phyloP scores from a whole-genome alignment of 176 grass and related monocot genomes.

The Triticum urartu region DNA sequence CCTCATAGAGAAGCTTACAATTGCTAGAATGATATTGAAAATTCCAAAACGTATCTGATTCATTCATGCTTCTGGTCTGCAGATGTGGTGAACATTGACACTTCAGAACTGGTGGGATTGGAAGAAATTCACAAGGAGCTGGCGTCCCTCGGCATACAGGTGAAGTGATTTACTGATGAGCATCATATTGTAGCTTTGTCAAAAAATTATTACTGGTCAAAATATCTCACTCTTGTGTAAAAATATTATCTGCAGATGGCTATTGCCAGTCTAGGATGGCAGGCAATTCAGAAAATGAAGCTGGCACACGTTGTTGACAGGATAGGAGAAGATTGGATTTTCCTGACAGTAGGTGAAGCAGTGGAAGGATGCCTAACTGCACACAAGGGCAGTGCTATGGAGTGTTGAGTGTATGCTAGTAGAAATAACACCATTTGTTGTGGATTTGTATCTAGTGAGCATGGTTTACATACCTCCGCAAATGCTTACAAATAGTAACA shows the following conservation, averaged over 20 bases:
- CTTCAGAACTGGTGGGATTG: conserved; percentile 63
- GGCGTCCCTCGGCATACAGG: conserved; percentile 62
- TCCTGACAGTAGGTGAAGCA: conserved; percentile 82
- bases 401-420: conserved; percentile 13
- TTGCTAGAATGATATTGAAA: not conserved
- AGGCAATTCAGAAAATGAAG: conserved; percentile 94
- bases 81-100: conserved; percentile 94
- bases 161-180: conserved; percentile 18
- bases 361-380: conserved; percentile 57
- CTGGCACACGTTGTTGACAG: conserved; percentile 47
- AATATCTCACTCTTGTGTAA: not conserved
- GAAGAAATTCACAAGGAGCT: conserved; percentile 76
- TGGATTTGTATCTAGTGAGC: conserved; percentile 24
- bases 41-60: not conserved
- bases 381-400: conserved; percentile 40
- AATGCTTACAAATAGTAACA: not conserved
- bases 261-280: conserved; percentile 68
- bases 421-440: conserved; percentile 33
- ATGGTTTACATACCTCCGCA: conserved; percentile 5
- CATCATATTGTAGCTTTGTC: not conserved
- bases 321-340: conserved; percentile 72
- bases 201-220: not conserved
- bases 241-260: conserved; percentile 53
- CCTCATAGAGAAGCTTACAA: not conserved
- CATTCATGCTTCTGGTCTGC: conserved; percentile 3